Base-by-base conservation (phyloP, 768 basidiomycete species). In the Hypsizygus marmoreus region DNA sequence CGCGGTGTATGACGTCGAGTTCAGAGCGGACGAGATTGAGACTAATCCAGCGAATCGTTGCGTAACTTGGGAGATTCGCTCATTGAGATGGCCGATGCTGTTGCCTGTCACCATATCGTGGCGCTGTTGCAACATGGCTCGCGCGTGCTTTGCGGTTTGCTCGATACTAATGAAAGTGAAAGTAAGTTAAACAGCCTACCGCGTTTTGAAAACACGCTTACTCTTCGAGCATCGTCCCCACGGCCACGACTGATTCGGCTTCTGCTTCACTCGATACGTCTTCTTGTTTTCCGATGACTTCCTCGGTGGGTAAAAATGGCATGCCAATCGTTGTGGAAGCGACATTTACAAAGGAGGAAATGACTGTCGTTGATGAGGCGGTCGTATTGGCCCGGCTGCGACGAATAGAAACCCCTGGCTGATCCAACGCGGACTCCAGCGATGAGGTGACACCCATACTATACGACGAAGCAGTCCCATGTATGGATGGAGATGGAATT, bases 91-190 rank as follows among this genome's bases (percentile, higher is more conserved):
- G 56, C 75, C 78, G 43, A 84, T 75, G 55, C 76, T 77, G 22
- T 61, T 70, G 30, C 70, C 70, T 5, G 77, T 76, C 54, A 77
- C 74, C 6, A 68, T 49, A 39, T 71, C 72, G 51, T 78, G 74
- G n/a, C 56, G 60, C 65, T 74, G 61, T 52, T 67, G 60, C 48
- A 54, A 50, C 77, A 82, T 25, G 75, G 75, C 29, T 71, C 70
- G 31, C 73, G 77, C 32, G 80, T 82, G 77, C 42, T 75, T 71
- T 29, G 82, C 82, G 12, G 81, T 82, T 43, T 77, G 73, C 31
- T 77, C 80, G 53, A 86, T 82, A 61, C 84, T 85, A 56, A 43
- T 50, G 47, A 41, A 57, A 49, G 50, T 45, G 52, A 48, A 58
- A n/a, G n/a, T n/a, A n/a, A n/a, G n/a, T n/a, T n/a, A n/a, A n/a